These are phyloP conservation scores for Sugiyamaella smithiae DNA, from an alignment of 805 yeast genomes.

Conservation along the genomic window DNA sequence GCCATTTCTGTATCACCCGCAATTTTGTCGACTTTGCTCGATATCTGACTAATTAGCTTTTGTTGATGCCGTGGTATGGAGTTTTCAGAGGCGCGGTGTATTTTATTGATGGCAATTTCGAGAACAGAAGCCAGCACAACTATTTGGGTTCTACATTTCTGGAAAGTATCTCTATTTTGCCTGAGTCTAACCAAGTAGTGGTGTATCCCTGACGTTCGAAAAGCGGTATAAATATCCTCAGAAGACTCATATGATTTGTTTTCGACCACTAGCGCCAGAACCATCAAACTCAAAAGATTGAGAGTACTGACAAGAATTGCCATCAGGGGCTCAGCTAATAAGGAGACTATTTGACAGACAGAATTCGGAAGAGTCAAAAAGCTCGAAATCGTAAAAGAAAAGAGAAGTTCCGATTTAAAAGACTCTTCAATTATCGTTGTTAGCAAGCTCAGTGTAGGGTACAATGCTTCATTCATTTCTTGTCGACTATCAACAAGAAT, in stretches of 20 bases:
- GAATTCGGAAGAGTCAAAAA: background rate
- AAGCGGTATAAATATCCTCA: background rate
- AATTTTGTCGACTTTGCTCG: background rate
- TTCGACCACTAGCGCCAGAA: background rate
- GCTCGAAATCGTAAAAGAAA: background rate
- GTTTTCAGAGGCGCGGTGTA: background rate
- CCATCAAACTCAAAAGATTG: background rate
- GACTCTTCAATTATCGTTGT: background rate
- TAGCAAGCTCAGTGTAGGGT: background rate
- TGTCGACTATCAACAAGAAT: background rate
- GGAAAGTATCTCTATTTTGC: background rate
- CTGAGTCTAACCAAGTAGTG: background rate
- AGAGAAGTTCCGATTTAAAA: background rate
- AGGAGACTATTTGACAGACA: background rate
- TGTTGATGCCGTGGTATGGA: background rate
- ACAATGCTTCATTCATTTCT: background rate
- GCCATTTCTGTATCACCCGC: background rate
- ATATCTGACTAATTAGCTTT: background rate
- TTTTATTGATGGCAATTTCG: background rate
- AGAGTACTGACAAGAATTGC: background rate
- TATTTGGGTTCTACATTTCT: background rate
- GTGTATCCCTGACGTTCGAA: slow-evolving; percentile 1
- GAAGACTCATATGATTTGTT: background rate
- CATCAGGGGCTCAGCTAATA: background rate
- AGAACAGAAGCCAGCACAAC: background rate